Conservation (phyloP, 2,329 filamentous ascomycete species). For the Claviceps humidiphila region DNA sequence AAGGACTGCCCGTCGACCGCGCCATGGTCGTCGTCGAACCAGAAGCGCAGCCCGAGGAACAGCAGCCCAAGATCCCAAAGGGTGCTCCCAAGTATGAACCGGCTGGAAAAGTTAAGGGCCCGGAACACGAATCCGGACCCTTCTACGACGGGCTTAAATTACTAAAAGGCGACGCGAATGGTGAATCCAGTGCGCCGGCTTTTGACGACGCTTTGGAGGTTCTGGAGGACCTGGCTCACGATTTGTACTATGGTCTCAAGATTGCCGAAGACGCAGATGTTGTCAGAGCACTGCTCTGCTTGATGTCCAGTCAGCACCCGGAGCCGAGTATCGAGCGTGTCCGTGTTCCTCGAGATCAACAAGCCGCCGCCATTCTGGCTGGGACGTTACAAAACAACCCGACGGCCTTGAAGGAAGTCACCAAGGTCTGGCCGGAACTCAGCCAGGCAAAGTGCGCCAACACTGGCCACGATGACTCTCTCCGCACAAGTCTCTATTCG, state of each 20-base stretch:
- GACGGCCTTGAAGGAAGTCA: conserved; percentile 40
- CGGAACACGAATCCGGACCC: conserved; percentile 18
- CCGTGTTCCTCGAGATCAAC: conserved; percentile 28
- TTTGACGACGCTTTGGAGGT: conserved; percentile 40
- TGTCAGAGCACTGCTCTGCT: conserved; percentile 42
- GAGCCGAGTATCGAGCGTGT: conserved; percentile 11
- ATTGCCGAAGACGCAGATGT: conserved; percentile 42
- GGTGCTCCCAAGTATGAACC: conserved; percentile 44
- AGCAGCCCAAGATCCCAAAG: conserved; percentile 24
- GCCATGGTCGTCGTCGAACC: conserved; percentile 42
- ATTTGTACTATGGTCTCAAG: conserved; percentile 56
- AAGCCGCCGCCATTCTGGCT: conserved; percentile 44
- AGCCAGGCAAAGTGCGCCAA: conserved; percentile 24
- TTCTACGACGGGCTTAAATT: conserved; percentile 31
- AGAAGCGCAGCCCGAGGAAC: conserved; percentile 15
- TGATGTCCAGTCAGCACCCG: conserved; percentile 27
- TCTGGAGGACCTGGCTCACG: conserved; percentile 52
- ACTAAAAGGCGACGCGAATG: conserved; percentile 29
- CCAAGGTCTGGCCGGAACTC: conserved; percentile 31
- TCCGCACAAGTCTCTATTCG: conserved; percentile 28
- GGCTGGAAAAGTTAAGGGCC: conserved; percentile 43
- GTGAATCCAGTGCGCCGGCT: conserved; percentile 14
- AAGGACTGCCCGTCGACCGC: conserved; percentile 38
- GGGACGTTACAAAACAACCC: conserved; percentile 53
- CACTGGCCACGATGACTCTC: conserved; percentile 9